These are phyloP conservation scores for Microsporum canis DNA, from an alignment of 2,329 filamentous ascomycete species.

Conservation along the genomic window DNA sequence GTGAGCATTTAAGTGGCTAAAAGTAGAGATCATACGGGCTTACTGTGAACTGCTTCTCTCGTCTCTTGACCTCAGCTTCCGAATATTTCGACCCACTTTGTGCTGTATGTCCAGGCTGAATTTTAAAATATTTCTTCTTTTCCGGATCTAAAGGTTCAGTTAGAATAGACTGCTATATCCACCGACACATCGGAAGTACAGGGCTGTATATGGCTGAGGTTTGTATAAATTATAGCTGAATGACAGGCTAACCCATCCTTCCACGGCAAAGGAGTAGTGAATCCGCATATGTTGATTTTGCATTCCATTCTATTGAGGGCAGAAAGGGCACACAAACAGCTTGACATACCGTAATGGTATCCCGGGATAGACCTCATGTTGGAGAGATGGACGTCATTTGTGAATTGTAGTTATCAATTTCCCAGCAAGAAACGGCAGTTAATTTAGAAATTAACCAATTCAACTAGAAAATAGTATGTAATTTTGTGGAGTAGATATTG, in stretches of 20 bases:
- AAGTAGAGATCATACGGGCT: neutral
- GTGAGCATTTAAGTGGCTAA: neutral
- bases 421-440: neutral
- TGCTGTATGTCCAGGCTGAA: conserved; percentile 45
- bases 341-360: neutral
- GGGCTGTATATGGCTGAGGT: too few species aligned
- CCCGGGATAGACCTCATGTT: neutral
- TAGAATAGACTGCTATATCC: neutral
- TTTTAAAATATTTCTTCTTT: conserved; percentile 58
- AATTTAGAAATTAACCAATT: too few species aligned
- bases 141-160: conserved; percentile 27
- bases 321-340: neutral
- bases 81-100: conserved; percentile 24
- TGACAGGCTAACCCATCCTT: too few species aligned
- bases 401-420: neutral
- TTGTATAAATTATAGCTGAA: too few species aligned
- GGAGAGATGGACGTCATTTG: neutral
- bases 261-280: too few species aligned
- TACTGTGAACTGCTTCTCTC: conserved; percentile 10
- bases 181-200: too few species aligned
- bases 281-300: too few species aligned
- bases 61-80: conserved; percentile 9
- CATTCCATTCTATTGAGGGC: too few species aligned
- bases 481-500: too few species aligned
- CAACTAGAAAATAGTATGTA: too few species aligned